Percentiles rank a stretch among this genome's conserved stretches.
Conservation (phyloP, 768 basidiomycete genomes). For the Asterophora parasitica region DNA sequence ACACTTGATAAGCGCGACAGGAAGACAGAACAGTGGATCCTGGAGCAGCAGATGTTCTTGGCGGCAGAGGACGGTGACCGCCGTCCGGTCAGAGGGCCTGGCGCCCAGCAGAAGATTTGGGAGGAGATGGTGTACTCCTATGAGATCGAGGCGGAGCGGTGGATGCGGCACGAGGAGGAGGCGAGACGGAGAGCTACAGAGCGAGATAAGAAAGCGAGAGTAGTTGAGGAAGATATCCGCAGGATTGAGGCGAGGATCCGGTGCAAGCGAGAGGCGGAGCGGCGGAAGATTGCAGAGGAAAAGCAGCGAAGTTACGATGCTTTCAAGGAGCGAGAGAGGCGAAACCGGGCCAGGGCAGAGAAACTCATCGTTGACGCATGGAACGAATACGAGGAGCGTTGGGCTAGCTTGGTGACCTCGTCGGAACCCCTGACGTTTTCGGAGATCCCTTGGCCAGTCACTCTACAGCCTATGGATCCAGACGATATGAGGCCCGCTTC, state of each 20-base stretch:
- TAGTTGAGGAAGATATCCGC: conserved; percentile 50
- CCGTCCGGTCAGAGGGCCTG: conserved; percentile 10
- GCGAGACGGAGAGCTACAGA: conserved; percentile 39
- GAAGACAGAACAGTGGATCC: conserved; percentile 63
- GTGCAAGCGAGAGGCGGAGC: conserved; percentile 46
- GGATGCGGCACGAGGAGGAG: conserved; percentile 49
- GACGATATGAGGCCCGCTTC: conserved; percentile 51
- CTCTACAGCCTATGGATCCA: conserved; percentile 33
- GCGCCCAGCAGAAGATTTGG: conserved; percentile 35
- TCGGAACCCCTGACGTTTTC: conserved; percentile 50
- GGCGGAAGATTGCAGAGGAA: conserved; percentile 43
- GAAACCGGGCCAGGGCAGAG: conserved; percentile 37
- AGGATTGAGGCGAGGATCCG: conserved; percentile 51
- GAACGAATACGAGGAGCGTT: conserved; percentile 59
- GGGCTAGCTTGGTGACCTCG: conserved; percentile 47
- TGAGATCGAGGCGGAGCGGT: conserved; percentile 45
- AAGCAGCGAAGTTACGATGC: conserved; percentile 32
- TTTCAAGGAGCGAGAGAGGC: conserved; percentile 39
- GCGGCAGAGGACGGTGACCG: conserved; percentile 16
- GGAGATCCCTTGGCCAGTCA: conserved; percentile 69
- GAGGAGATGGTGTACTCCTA: conserved; percentile 50
- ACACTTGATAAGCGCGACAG: conserved; percentile 38
- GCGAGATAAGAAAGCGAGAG: conserved; percentile 40
- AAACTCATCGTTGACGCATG: conserved; percentile 52
- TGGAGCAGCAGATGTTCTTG: conserved; percentile 48